A percentile compares a stretch with the other conserved stretches of the same genome.
These are phyloP conservation scores for Cicer bijugum DNA, from an alignment of 306 rosid genomes.

Conservation along the genomic window DNA sequence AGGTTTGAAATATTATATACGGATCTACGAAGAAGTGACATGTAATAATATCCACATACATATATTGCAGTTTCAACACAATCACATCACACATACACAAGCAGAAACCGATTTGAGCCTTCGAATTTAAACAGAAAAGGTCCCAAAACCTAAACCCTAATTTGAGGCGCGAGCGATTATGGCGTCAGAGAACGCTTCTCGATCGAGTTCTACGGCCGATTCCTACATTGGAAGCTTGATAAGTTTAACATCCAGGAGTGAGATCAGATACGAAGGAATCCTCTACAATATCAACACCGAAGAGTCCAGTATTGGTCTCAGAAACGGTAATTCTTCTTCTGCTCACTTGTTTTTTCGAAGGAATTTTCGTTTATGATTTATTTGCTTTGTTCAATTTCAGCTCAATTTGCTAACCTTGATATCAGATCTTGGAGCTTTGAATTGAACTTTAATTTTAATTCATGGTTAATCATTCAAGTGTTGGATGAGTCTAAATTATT, in stretches of 20 bases:
- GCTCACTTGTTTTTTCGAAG: background rate
- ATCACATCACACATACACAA: too few species aligned
- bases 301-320: slow-evolving; percentile 80
- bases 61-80: too few species aligned
- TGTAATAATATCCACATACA: too few species aligned
- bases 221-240: slow-evolving; percentile 80
- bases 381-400: slow-evolving; percentile 20
- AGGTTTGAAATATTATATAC: too few species aligned
- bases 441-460: background rate
- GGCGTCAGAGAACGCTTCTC: slow-evolving; percentile 67
- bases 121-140: background rate
- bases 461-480: background rate
- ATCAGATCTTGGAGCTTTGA: slow-evolving; percentile 25
- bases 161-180: slow-evolving; percentile 43
- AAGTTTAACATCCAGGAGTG: slow-evolving; percentile 82
- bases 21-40: too few species aligned
- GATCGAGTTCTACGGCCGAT: slow-evolving; percentile 78
- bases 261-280: slow-evolving; percentile 82
- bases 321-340: slow-evolving; percentile 53
- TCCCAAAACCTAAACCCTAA: slow-evolving; percentile 63
- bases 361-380: background rate
- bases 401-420: slow-evolving; percentile 24
- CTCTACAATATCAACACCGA: slow-evolving; percentile 76
- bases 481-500: background rate
- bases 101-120: slow-evolving; percentile 40